These are phyloP conservation scores for Gossypium aridum DNA, from an alignment of 441 rosid species.

Conservation along the genomic window DNA sequence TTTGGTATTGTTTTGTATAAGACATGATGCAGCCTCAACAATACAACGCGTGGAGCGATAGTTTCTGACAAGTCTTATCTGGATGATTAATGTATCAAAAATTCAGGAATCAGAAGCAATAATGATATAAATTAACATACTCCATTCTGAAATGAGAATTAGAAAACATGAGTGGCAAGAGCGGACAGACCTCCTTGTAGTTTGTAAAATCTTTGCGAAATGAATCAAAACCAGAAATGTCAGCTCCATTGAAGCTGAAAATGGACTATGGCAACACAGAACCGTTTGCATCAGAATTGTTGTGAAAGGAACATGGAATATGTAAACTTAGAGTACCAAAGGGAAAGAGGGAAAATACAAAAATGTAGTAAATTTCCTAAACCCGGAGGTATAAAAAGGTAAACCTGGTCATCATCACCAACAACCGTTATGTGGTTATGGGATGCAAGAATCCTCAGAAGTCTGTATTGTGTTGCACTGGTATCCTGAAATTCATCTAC, in stretches of 20 bases:
- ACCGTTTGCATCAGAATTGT: neutral
- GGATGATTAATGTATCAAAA: conserved; percentile 22
- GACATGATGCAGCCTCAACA: conserved; percentile 90
- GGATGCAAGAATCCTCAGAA: conserved; percentile 65
- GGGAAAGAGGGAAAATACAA: neutral
- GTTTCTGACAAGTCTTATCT: conserved; percentile 81
- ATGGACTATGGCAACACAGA: conserved; percentile 61
- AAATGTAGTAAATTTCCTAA: neutral
- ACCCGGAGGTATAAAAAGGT: neutral
- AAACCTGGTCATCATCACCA: conserved; percentile 98
- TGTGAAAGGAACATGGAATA: conserved; percentile 8
- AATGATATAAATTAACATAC: conserved; percentile 3
- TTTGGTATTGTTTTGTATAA: conserved; percentile 68
- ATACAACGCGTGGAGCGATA: conserved; percentile 84
- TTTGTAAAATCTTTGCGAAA: conserved; percentile 79
- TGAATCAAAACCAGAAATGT: conserved; percentile 82
- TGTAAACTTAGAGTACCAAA: conserved; percentile 1
- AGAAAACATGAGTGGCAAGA: conserved; percentile 10
- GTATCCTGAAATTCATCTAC: conserved; percentile 98
- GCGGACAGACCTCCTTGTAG: conserved; percentile 66
- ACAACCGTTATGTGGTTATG: conserved; percentile 72
- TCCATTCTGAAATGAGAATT: neutral
- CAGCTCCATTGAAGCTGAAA: conserved; percentile 95
- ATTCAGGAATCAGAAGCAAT: conserved; percentile 4
- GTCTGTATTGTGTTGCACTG: conserved; percentile 82